phyloP scores from a whole-genome alignment of 306 rosid species.

The Cucurbita pepo region DNA sequence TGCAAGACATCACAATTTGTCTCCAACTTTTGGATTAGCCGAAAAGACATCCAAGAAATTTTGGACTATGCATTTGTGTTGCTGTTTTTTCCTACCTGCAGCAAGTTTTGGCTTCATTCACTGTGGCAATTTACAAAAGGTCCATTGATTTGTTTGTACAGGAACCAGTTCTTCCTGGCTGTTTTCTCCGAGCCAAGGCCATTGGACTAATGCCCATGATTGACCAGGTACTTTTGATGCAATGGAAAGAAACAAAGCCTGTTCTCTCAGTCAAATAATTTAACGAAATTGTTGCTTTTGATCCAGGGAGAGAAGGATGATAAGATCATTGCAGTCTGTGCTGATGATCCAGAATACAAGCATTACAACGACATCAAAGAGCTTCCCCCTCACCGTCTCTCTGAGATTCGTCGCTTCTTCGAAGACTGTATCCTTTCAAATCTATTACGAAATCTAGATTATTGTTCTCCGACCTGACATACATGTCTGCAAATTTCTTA shows the following conservation, averaged over 20 bases:
- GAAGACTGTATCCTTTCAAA: conserved; percentile 81
- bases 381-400: conserved; percentile 87
- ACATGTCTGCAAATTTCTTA: conserved; percentile 13
- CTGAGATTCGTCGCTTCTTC: conserved; percentile 87
- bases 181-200: conserved; percentile 84
- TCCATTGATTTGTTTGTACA: conserved; percentile 18
- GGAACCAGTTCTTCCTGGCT: conserved; percentile 97
- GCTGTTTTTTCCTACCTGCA: not conserved
- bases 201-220: conserved; percentile 98
- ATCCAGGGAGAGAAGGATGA: conserved; percentile 92
- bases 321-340: conserved; percentile 93
- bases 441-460: not conserved
- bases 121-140: not conserved
- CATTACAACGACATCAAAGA: conserved; percentile 64
- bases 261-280: not conserved
- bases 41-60: too few relatives aligned
- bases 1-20: too few relatives aligned
- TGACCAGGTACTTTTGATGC: conserved; percentile 53
- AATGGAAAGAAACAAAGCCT: not conserved
- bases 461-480: not conserved
- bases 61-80: not conserved
- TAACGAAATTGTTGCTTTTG: not conserved
- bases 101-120: not conserved
- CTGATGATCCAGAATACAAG: conserved; percentile 90
- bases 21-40: too few relatives aligned